These are phyloP conservation scores for Trichosporon sp. DNA, from an alignment of 1,284 basidiomycete species.

Conservation along the genomic window DNA sequence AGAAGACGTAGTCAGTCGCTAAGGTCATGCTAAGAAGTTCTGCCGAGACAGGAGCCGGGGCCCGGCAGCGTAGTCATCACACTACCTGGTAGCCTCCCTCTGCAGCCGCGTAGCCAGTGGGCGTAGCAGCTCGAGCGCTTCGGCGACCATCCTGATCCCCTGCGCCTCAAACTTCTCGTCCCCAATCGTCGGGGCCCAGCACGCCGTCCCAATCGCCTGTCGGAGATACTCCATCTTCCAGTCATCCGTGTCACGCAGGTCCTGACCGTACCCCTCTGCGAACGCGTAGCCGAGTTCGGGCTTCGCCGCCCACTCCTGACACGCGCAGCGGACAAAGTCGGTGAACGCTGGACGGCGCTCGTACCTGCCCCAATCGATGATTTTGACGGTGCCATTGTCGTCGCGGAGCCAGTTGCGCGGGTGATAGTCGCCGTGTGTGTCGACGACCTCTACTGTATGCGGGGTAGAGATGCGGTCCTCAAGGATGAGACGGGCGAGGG, in stretches of 20 bases:
- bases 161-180: conserved; percentile 1
- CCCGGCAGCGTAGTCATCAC: neutral
- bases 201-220: neutral
- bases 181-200: conserved; percentile 5
- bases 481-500: neutral
- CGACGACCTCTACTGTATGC: neutral
- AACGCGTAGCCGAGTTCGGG: conserved; percentile 1
- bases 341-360: conserved; percentile 13
- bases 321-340: conserved; percentile 10
- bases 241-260: neutral
- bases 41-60: neutral
- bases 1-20: too few relatives aligned
- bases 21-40: neutral
- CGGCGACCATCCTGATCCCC: neutral
- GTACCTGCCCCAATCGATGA: conserved; percentile 6
- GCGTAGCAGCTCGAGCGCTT: neutral
- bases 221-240: conserved; percentile 18
- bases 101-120: neutral
- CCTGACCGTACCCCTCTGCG: neutral
- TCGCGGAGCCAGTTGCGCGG: conserved; percentile 15
- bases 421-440: conserved; percentile 15
- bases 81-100: too few relatives aligned
- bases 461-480: neutral
- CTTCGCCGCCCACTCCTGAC: conserved; percentile 6
- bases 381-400: neutral